Evolutionary conservation across 306 rosid species (phyloP), one percentile per base, ranked within the genome.

Genomic region (Dicorynia guianensis): DNA sequence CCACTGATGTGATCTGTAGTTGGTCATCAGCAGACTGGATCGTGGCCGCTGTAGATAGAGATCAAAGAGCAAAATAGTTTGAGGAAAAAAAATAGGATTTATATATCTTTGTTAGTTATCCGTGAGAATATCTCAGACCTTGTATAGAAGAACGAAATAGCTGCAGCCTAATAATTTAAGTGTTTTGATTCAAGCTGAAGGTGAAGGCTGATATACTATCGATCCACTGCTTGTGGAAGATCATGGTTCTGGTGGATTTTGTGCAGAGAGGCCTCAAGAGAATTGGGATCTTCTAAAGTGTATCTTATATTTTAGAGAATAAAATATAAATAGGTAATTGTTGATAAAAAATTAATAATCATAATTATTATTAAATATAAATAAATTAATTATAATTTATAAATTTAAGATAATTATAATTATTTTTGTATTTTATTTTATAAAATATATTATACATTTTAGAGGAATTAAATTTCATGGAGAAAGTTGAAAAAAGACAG

Each of bases 11-110:
- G 9, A 9, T 80, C n/a, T 80, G 47, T 53, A 20, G n/a, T 62
- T 17, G 36, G 60, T 52, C 56, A 39, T 70, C 36, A 8, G 18
- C 56, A 57, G 44, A 53, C 12, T 57, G 25, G 74, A 38, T 68
- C 39, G 42, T 35, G 55, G 15, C 59, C 53, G 74, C 58, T 59
- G 76, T 78, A 61, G 76, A 70, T 75, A 81, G 47, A 38, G 7
- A 63, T 9, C 59, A 46, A 46, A 63, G 58, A 57, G 79, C 76
- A n/a, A 7, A 11, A 66, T 39, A 67, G 36, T 57, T 42, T 65
- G 46, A 47, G 56, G 59, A 3, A 48, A 15, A 47, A 8, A 54
- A 39, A 17, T 12, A 48, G 59, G 1, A n/a, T 67, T 30, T 36
- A 49, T 50, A 68, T 18, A 18, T 38, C 69, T 43, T 18, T 43